Evolutionary conservation across 345 rosid species (phyloP).

Genomic region (Sonneratia alba): DNA sequence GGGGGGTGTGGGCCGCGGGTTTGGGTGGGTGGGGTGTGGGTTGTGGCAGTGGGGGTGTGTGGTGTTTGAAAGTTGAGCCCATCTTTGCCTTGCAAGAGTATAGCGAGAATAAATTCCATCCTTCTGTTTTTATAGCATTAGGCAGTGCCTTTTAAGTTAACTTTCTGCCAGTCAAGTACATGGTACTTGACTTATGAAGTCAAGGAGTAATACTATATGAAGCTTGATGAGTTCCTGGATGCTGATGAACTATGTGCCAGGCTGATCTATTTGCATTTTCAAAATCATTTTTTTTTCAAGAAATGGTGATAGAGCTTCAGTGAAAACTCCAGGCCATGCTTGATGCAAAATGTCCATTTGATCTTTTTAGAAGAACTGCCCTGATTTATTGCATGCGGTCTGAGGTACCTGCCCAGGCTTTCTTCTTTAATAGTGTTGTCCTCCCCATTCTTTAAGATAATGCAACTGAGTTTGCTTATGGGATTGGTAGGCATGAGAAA

Average conservation of each 20-base stretch:
- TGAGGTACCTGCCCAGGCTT: too few relatives aligned
- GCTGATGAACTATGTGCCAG: neutral
- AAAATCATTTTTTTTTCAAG: neutral
- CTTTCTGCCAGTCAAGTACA: neutral
- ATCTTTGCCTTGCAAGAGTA: neutral
- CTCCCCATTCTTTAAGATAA: neutral
- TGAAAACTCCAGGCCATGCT: neutral
- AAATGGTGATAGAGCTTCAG: conserved; percentile 1
- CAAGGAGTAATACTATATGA: neutral
- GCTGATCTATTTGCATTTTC: neutral
- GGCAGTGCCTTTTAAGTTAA: neutral
- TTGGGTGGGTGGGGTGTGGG: too few relatives aligned
- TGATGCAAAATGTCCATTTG: neutral
- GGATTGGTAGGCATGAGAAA: conserved; percentile 54
- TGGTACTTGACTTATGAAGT: neutral
- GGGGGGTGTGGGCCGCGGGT: too few relatives aligned
- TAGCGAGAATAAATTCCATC: neutral
- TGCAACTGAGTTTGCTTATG: conserved; percentile 3
- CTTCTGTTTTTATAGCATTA: neutral
- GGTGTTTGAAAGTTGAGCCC: neutral
- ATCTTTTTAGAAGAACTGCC: neutral
- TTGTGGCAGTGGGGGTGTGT: too few relatives aligned
- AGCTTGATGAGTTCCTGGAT: too few relatives aligned
- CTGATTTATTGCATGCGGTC: neutral
- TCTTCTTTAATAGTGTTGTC: neutral